Evolutionary conservation across 192 early-diverging fungal species (phyloP).

Genomic region (Obelidium mucronatum): DNA sequence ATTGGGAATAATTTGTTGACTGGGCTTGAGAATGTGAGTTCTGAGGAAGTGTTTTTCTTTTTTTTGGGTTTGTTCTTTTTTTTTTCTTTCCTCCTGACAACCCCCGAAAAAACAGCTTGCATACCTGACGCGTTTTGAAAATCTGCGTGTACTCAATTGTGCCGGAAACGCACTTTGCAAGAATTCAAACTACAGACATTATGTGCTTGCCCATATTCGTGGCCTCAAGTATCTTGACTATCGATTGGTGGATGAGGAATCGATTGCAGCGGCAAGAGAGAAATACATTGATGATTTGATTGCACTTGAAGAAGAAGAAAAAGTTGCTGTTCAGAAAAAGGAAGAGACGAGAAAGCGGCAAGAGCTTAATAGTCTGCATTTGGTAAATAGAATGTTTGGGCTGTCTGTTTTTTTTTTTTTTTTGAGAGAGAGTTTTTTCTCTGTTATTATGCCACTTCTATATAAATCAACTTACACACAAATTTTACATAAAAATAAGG

Average conservation of each 20-base stretch:
- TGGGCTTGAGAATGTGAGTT: slow-evolving; percentile 58
- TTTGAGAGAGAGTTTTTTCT: slow-evolving; percentile 23
- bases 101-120: slow-evolving; percentile 43
- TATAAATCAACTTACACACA: background rate
- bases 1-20: slow-evolving; percentile 66
- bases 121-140: slow-evolving; percentile 61
- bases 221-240: slow-evolving; percentile 69
- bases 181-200: slow-evolving; percentile 62
- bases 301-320: slow-evolving; percentile 70
- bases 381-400: too few species aligned
- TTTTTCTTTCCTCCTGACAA: background rate
- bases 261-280: slow-evolving; percentile 58
- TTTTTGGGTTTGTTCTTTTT: slow-evolving; percentile 25
- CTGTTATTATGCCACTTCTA: background rate
- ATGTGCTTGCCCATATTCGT: slow-evolving; percentile 63
- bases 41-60: background rate
- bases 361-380: slow-evolving; percentile 52
- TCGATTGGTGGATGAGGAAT: slow-evolving; percentile 62
- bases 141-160: slow-evolving; percentile 62
- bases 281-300: slow-evolving; percentile 71
- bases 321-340: slow-evolving; percentile 51
- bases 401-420: background rate
- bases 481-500: slow-evolving; percentile 31
- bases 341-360: slow-evolving; percentile 43
- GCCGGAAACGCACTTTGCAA: slow-evolving; percentile 64